Evolutionary conservation across 2,329 filamentous ascomycete species (phyloP).

Genomic region (Paecilomyces variotii): DNA sequence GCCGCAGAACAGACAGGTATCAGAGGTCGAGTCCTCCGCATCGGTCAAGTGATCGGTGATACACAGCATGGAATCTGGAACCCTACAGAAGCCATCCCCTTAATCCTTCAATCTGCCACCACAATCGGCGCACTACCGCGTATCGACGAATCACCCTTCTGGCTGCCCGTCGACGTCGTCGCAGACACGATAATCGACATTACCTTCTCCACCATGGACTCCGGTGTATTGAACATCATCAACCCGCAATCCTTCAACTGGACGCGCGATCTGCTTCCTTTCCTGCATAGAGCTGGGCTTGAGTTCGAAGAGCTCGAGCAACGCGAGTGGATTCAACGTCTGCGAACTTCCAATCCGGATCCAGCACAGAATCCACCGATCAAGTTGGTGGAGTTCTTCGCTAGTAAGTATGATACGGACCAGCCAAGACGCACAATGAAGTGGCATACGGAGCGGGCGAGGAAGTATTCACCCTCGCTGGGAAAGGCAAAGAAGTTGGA

Average conservation of each 20-base stretch:
- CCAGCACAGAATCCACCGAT: conserved; percentile 43
- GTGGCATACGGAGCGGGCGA: conserved; percentile 14
- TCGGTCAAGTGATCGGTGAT: conserved; percentile 47
- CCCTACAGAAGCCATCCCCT: conserved; percentile 43
- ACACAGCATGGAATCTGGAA: conserved; percentile 45
- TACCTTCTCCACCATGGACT: conserved; percentile 16
- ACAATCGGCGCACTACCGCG: conserved; percentile 39
- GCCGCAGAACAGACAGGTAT: conserved; percentile 27
- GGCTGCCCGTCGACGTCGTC: conserved; percentile 39
- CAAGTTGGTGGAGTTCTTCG: conserved; percentile 48
- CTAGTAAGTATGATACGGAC: conserved; percentile 40
- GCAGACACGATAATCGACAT: conserved; percentile 28
- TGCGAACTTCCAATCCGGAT: conserved; percentile 42
- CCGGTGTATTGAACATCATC: conserved; percentile 45
- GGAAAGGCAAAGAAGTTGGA: conserved; percentile 6
- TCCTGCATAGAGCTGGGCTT: conserved; percentile 40
- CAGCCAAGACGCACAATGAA: conserved; percentile 3
- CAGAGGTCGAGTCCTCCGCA: conserved; percentile 32
- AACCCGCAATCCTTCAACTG: conserved; percentile 45
- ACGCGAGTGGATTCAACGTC: conserved; percentile 21
- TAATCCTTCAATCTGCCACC: conserved; percentile 42
- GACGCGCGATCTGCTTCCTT: conserved; percentile 47
- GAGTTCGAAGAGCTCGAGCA: conserved; percentile 20
- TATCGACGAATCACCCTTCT: conserved; percentile 37
- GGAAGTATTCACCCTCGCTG: conserved; percentile 7